Conservation (phyloP, 1,284 basidiomycete species). For the Cystobasidium sp. region DNA sequence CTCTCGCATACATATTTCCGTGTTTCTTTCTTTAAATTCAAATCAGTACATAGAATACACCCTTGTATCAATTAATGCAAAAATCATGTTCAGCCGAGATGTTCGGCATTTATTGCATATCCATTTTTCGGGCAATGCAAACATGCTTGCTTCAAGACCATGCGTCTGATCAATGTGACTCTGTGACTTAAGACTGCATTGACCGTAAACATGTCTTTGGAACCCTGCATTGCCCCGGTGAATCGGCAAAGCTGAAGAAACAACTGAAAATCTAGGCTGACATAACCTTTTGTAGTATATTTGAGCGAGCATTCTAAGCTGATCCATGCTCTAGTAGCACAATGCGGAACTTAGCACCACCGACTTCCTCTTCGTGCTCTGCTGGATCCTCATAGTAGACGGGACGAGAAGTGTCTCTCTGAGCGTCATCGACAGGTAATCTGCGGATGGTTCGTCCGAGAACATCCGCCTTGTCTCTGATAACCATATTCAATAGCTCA, state of each 20-base stretch:
- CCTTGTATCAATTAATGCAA: conserved; percentile 1
- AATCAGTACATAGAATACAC: conserved; percentile 4
- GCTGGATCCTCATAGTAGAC: conserved; percentile 40
- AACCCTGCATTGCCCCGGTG: too few relatives aligned
- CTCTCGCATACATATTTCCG: neutral
- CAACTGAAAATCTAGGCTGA: neutral
- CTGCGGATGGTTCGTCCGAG: conserved; percentile 78
- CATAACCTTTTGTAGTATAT: neutral
- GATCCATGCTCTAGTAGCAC: conserved; percentile 41
- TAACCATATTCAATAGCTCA: conserved; percentile 70
- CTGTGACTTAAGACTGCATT: too few relatives aligned
- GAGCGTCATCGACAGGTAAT: conserved; percentile 69
- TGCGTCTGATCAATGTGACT: too few relatives aligned
- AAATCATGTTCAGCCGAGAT: too few relatives aligned
- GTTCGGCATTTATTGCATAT: too few relatives aligned
- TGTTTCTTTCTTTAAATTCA: neutral
- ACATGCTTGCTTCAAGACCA: too few relatives aligned
- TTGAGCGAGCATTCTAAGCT: neutral
- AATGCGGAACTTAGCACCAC: conserved; percentile 45
- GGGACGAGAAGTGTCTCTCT: conserved; percentile 35
- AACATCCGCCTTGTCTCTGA: conserved; percentile 71
- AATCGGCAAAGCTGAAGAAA: too few relatives aligned
- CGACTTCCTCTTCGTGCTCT: conserved; percentile 46
- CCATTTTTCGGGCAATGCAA: too few relatives aligned
- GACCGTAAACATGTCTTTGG: too few relatives aligned